Conservation (phyloP, 208 protist species). For the Giardia muris region DNA sequence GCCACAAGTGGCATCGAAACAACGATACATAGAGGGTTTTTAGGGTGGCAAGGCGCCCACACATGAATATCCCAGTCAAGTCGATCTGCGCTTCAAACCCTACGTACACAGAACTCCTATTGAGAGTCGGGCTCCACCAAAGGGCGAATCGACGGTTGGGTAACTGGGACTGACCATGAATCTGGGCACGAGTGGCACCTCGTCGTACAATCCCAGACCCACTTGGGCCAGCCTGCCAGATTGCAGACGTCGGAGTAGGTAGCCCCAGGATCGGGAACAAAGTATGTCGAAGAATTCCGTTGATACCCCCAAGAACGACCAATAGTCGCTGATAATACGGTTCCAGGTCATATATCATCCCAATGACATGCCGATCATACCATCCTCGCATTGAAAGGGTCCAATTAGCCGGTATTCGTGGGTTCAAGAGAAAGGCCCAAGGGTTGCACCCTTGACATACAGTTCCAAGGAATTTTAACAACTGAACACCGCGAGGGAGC, state of each 20-base stretch:
- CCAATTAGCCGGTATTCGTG: background rate
- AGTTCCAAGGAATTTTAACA: background rate
- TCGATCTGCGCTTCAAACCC: conserved; percentile 99
- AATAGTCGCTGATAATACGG: background rate
- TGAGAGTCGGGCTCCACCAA: conserved; percentile 99
- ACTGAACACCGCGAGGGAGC: background rate
- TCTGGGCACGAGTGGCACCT: conserved; percentile 91
- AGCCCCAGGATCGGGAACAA: background rate
- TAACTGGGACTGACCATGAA: conserved; percentile 97
- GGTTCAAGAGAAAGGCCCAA: background rate
- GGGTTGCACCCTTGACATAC: background rate
- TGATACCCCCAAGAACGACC: background rate
- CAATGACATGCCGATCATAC: background rate
- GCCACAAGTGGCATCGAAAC: conserved; percentile 86
- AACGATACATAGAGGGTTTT: conserved; percentile 99
- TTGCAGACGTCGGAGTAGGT: background rate
- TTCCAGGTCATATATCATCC: background rate
- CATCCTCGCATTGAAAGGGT: background rate
- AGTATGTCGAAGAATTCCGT: background rate
- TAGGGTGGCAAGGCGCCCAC: conserved; percentile 98
- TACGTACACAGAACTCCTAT: conserved; percentile 97
- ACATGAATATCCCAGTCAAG: conserved; percentile 99
- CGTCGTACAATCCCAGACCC: background rate
- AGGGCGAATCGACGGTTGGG: conserved; percentile 98
- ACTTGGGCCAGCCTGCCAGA: background rate